phyloP scores from a whole-genome alignment of 2,329 filamentous ascomycete species.

The Didymella arachidicola region DNA sequence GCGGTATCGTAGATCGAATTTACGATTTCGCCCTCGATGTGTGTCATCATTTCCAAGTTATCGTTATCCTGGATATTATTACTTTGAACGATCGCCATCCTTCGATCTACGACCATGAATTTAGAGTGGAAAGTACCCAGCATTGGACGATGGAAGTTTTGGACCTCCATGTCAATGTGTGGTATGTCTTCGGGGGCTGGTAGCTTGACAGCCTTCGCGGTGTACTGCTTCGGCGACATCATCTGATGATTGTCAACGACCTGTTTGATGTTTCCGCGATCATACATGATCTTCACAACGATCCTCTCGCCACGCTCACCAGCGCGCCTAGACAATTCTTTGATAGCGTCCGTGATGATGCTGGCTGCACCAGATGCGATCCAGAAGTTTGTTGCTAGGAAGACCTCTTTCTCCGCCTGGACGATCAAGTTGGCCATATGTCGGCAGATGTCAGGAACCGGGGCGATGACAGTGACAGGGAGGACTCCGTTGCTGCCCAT shows the following conservation, averaged over 20 bases:
- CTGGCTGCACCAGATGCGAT: conserved; percentile 71
- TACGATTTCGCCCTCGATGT: conserved; percentile 78
- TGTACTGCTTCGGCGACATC: conserved; percentile 66
- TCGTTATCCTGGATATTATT: conserved; percentile 82
- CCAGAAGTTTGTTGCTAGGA: conserved; percentile 80
- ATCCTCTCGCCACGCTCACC: conserved; percentile 64
- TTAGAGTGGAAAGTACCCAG: conserved; percentile 81
- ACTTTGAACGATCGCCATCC: conserved; percentile 74
- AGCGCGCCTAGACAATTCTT: conserved; percentile 72
- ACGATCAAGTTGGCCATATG: conserved; percentile 80
- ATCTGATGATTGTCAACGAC: conserved; percentile 69
- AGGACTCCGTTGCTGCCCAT: conserved; percentile 69
- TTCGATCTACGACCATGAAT: conserved; percentile 78
- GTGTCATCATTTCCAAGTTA: conserved; percentile 82
- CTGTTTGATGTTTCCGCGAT: conserved; percentile 72
- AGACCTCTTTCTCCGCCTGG: conserved; percentile 74
- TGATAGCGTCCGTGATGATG: conserved; percentile 72
- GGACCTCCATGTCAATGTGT: conserved; percentile 73
- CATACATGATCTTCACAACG: conserved; percentile 78
- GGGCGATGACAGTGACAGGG: conserved; percentile 73
- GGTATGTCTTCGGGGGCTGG: conserved; percentile 72
- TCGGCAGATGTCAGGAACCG: conserved; percentile 73
- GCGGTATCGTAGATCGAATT: conserved; percentile 78
- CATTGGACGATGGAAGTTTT: conserved; percentile 74
- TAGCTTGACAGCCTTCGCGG: conserved; percentile 62